Evolutionary conservation across 805 yeast species (phyloP).

Genomic region (Debaryomyces prosopidis): DNA sequence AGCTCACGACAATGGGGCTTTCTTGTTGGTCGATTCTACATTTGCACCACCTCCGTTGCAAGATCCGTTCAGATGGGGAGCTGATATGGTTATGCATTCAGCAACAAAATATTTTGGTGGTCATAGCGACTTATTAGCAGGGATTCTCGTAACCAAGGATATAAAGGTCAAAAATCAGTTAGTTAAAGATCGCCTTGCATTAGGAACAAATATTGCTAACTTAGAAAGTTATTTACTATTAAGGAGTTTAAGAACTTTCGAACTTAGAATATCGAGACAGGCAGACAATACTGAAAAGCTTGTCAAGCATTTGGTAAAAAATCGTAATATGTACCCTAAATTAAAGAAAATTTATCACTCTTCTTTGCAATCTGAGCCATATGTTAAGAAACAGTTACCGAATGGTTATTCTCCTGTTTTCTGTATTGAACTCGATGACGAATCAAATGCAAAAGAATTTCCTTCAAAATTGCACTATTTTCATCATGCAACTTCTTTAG

Average conservation of each 20-base stretch:
- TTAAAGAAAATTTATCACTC: constrained; percentile 65
- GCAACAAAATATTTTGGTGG: constrained; percentile 95
- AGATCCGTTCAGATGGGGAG: constrained; percentile 80
- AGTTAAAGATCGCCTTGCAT: constrained; percentile 59
- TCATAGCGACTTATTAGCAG: constrained; percentile 89
- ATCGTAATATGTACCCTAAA: constrained; percentile 46
- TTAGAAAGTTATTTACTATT: constrained; percentile 73
- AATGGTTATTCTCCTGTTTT: constrained; percentile 74
- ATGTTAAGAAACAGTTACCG: constrained; percentile 63
- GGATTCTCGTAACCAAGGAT: constrained; percentile 70
- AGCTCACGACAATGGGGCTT: constrained; percentile 80
- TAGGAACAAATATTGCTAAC: constrained; percentile 81
- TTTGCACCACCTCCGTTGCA: constrained; percentile 93
- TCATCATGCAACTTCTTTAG: constrained; percentile 90
- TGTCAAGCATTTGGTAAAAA: constrained; percentile 57
- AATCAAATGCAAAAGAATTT: constrained; percentile 57
- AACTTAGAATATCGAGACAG: constrained; percentile 69
- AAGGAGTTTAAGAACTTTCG: constrained; percentile 80
- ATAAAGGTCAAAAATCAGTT: constrained; percentile 45
- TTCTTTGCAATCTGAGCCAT: constrained; percentile 71
- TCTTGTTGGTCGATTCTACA: constrained; percentile 75
- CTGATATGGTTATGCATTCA: constrained; percentile 88
- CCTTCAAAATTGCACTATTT: constrained; percentile 69
- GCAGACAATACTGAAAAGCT: constrained; percentile 59
- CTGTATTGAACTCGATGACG: constrained; percentile 53